Conservation (phyloP, 192 early-diverging fungal genomes). For the Podila epigama region DNA sequence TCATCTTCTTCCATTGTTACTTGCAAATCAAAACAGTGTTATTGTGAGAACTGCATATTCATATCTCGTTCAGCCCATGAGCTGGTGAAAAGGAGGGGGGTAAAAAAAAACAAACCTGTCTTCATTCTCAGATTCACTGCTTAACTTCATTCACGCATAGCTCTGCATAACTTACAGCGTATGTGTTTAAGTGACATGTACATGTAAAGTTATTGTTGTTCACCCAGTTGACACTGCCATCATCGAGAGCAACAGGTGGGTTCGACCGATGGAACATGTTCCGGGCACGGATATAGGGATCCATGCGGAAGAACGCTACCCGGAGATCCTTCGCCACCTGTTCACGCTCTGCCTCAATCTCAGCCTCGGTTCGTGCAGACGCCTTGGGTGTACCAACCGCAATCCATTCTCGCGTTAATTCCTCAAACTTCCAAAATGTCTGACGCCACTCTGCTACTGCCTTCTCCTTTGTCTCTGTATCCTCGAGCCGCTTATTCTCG, state of each 20-base stretch:
- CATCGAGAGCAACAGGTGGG: conserved; percentile 6
- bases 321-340: conserved; percentile 44
- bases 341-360: conserved; percentile 45
- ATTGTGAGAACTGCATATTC: no score
- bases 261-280: conserved; percentile 36
- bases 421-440: conserved; percentile 53
- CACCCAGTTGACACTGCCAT: conserved; percentile 15
- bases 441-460: conserved; percentile 20
- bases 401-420: conserved; percentile 53
- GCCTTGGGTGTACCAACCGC: conserved; percentile 47
- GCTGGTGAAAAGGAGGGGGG: no score
- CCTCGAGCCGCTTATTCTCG: conserved; percentile 52
- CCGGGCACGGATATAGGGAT: conserved; percentile 53
- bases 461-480: conserved; percentile 30
- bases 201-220: conserved; percentile 19
- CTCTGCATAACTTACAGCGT: no score
- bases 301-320: conserved; percentile 49
- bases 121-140: no score
- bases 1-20: no score
- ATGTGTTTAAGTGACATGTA: no score
- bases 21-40: no score
- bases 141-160: no score
- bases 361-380: conserved; percentile 22
- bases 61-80: no score
- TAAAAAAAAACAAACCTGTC: no score